Base-by-base conservation (phyloP, 1,284 basidiomycete genomes). In the Boletellus dicymbophilus region DNA sequence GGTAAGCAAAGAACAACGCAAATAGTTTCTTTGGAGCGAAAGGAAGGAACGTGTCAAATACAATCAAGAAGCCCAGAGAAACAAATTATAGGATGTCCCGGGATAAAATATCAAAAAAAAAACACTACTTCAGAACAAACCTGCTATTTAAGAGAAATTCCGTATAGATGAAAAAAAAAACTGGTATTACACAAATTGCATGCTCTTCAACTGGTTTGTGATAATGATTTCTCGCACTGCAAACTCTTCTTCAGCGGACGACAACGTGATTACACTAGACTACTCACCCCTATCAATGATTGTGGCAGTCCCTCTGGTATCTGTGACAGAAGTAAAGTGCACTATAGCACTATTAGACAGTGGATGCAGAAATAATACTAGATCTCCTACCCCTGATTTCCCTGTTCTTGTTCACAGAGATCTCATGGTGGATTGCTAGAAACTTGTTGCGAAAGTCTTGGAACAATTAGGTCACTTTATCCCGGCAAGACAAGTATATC, bases 251-350 rank as follows among this genome's bases (percentile, higher is more conserved):
- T 52, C 37, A 54, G 38, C 20, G 13, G 6, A 47, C 25, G 22
- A 26, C n/a, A 16, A 30, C 4, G 5, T 4, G 15, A 20, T 3
- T 33, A 21, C 33, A 40, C 11, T 30, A 44, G 27, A 6, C n/a
- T 25, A 61, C 73, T 46, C 56, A 82, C 81, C 81, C 47, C 73
- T 72, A 23, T 78, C 69, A 53, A 84, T 84, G 56, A 84, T 83
- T 18, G 73, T 79, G 30, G 71, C 71, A 26, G 81, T 84, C 50
- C 74, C 70, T 61, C 76, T 70, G 50, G 81, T 82, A 64, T 91
- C 87, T 15, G 84, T 90, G 41, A 92, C 88, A 46, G 85, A 78
- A n/a, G 89, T 92, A 54, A 86, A 75, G 66, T 90, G 88, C 49
- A 87, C 87, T 89, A 52, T 46, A 50, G 26, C 36, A n/a, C 18